Evolutionary conservation across 192 early-diverging fungal genomes (phyloP).

Genomic region (Pilaira anomala): DNA sequence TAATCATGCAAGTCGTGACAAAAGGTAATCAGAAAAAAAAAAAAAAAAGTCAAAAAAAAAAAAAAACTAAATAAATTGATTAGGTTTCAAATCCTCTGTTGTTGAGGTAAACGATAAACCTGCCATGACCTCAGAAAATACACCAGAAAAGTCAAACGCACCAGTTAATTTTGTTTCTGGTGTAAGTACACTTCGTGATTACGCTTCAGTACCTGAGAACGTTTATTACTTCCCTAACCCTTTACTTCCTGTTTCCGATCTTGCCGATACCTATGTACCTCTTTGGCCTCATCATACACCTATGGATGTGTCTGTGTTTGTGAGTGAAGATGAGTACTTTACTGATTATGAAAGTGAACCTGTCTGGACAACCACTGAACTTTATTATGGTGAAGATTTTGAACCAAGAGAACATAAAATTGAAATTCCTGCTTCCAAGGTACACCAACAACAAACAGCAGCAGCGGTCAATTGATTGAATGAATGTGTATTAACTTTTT

Average conservation of each 20-base stretch:
- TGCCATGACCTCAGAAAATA: not conserved
- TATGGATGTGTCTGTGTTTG: constrained; percentile 48
- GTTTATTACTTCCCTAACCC: constrained; percentile 29
- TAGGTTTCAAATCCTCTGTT: no score
- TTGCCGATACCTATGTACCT: constrained; percentile 23
- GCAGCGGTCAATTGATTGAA: no score
- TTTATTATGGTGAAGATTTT: constrained; percentile 40
- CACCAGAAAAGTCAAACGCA: not conserved
- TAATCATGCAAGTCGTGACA: constrained; percentile 17
- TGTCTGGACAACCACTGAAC: constrained; percentile 39
- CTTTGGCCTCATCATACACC: constrained; percentile 21
- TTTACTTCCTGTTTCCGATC: constrained; percentile 1
- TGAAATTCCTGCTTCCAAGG: constrained; percentile 44
- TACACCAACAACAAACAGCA: no score
- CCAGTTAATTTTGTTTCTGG: constrained; percentile 4
- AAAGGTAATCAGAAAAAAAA: constrained; percentile 12
- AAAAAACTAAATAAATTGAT: no score
- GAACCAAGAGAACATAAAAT: constrained; percentile 42
- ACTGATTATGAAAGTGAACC: constrained; percentile 37
- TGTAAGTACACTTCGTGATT: constrained; percentile 14
- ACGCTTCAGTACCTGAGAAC: constrained; percentile 17
- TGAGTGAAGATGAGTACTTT: constrained; percentile 46
- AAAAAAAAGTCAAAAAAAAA: not conserved
- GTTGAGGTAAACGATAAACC: not conserved
- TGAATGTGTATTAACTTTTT: not conserved